Percentiles rank a stretch among this genome's conserved stretches.
These are phyloP conservation scores for Physocladia obscura DNA, from an alignment of 192 early-diverging fungal species.

Conservation along the genomic window DNA sequence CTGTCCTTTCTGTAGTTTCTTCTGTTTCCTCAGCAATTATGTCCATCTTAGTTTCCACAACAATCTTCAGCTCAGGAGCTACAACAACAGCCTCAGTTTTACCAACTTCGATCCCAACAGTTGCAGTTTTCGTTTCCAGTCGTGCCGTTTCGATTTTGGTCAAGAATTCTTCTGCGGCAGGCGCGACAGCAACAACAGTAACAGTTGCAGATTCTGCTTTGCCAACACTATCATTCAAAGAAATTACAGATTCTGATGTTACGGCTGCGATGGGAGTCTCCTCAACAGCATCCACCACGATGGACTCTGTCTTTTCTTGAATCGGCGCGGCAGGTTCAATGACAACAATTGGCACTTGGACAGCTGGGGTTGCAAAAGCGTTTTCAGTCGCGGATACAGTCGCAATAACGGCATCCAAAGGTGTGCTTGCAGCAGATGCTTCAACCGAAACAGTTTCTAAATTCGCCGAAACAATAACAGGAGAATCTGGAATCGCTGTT, in stretches of 20 bases:
- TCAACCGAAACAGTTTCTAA: not conserved
- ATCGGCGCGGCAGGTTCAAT: no score
- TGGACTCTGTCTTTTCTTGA: no score
- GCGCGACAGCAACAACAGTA: not conserved
- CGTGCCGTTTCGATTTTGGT: not conserved
- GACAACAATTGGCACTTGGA: not conserved
- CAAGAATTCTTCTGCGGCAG: not conserved
- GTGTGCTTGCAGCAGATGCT: not conserved
- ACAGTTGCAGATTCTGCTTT: not conserved
- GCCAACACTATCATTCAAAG: not conserved
- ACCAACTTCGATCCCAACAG: not conserved
- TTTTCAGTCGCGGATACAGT: not conserved
- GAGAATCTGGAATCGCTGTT: not conserved
- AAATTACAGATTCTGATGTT: not conserved
- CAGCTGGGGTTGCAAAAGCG: not conserved
- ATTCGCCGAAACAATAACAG: not conserved
- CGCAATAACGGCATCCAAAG: not conserved
- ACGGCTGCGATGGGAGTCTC: not conserved
- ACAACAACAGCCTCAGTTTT: not conserved
- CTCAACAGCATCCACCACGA: no score
- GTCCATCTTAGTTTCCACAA: not conserved
- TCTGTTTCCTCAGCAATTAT: not conserved
- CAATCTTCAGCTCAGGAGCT: not conserved
- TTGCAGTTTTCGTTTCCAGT: not conserved
- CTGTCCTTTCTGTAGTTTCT: no score